Base-by-base conservation (phyloP, 768 basidiomycete genomes). In the Rhodosporidiobolus odoratus region DNA sequence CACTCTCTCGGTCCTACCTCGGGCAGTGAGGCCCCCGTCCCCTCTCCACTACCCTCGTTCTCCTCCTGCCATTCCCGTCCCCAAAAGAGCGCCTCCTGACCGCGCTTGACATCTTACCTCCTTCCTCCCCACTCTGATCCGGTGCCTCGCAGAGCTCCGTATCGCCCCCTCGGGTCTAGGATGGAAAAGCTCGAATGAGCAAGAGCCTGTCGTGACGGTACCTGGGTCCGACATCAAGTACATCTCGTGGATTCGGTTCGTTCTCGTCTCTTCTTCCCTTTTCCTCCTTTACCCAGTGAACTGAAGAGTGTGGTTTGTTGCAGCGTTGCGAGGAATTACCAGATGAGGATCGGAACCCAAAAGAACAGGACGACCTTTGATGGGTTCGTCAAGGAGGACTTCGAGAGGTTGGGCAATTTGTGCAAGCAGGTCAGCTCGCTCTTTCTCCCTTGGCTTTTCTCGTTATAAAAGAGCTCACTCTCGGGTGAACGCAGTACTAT, bases 91-190 rank as follows among this genome's bases (percentile, higher is more conserved):
- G n/a, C n/a, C n/a, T 13, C 48, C 48, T 9, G 19, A 12, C 43
- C 23, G 43, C 23, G 13, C 43, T 23, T 23, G 43, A 12, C 43
- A 45, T 23, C 43, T 45, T 23, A 12, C 43, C 25, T 9, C 48
- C 15, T 25, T 50, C 57, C 23, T 27, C 27, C 62, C 10, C 4
- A 25, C 23, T 53, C 40, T n/a, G 37, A 30, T 23, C 47, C 43
- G 30, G 12, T 23, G 8, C 19, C 32, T 7, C 27, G 27, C 66
- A 73, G 76, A 81, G 62, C 79, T 98, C 71, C 92, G 96, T 74
- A 84, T 99, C 75, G 93, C 92, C 17, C 78, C 84, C 57, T 90
- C 88, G 75, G 96, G 96, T 54, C 88, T 98, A 83, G 96, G 92
- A 9, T 98, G 96, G 96, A 97, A 84, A 77, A 75, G 79, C 8